Base-by-base conservation (phyloP, 768 basidiomycete genomes). In the Trichaptum fuscoviolaceum region DNA sequence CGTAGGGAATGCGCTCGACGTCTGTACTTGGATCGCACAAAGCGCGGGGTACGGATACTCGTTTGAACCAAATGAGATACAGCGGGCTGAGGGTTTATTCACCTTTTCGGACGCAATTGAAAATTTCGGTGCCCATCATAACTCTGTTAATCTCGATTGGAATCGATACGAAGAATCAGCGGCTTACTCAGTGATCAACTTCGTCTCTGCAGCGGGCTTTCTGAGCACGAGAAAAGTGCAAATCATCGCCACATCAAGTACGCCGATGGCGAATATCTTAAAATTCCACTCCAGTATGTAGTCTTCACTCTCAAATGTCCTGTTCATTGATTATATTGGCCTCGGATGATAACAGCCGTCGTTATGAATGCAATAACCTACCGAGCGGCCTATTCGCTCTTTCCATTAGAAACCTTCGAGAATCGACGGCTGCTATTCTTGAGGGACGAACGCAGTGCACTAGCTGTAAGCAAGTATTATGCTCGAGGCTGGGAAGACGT, bases 271-370 rank as follows among this genome's bases (percentile, higher is more conserved):
- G 23, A 66, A 72, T 9, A 79, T 85, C n/a, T 64, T 85, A 1
- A 69, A 70, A 7, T 85, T 84, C 64, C 84, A 85, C 65, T 82
- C 80, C 0, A 83, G 84, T 85, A 57, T 27, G 82, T 73, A 15
- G 0, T 30, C 15, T 27, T 61, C 12, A 24, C 26, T 59, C 58
- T 57, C 52, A 62, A 27, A 63, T 8, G 61, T 68, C 15, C 63
- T 26, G 3, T 27, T 42, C 10, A 65, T 23, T 20, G n/a, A 24
- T 8, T 58, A 20, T 24, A 24, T 15, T 20, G 42, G 10, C 42
- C 15, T 12, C 9, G 62, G 17, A 23, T 34, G 17, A 24, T 64
- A 24, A 30, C 60, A 81, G 81, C 81, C 1, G 75, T 75, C 61
- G 81, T 81, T 1, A 79, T 82, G 77, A 84, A 84, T 66, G 65